Conservation (phyloP, 352 stramenopile genomes). For the Thraustochytrium striatum region DNA sequence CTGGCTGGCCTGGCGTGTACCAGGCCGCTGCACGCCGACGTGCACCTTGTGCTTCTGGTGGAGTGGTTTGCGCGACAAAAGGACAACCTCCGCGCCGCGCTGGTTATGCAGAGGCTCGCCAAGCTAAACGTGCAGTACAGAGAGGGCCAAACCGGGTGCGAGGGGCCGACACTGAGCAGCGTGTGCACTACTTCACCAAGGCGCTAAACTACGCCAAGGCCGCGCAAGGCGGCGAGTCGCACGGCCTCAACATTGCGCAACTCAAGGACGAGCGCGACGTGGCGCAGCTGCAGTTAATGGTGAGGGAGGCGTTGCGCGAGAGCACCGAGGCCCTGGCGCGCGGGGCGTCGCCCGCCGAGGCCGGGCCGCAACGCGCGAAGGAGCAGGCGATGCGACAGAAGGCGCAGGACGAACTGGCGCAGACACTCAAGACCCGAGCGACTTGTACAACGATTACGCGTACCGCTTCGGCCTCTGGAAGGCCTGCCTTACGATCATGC, state of each 20-base stretch:
- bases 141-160: not conserved
- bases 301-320: not conserved
- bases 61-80: slow-evolving; percentile 19
- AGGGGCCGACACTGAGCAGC: slow-evolving; percentile 8
- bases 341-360: not conserved
- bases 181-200: slow-evolving; percentile 39
- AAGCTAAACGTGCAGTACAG: slow-evolving; percentile 43
- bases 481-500: slow-evolving; percentile 28
- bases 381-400: not conserved
- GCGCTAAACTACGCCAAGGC: slow-evolving; percentile 26
- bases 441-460: slow-evolving; percentile 46
- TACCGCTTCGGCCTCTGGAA: slow-evolving; percentile 32
- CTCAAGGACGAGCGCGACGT: slow-evolving; percentile 43
- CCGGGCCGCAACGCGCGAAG: not conserved
- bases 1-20: slow-evolving; percentile 2
- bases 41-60: slow-evolving; percentile 27
- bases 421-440: slow-evolving; percentile 22
- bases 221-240: not conserved
- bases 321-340: slow-evolving; percentile 7
- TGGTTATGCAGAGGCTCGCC: slow-evolving; percentile 33
- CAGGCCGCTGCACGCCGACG: slow-evolving; percentile 10
- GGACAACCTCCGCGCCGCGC: not conserved
- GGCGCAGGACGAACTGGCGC: not conserved
- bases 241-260: not conserved
- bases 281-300: not conserved